A percentile compares a stretch with the other conserved stretches of the same genome.
phyloP scores from a whole-genome alignment of 2,329 filamentous ascomycete genomes.

The Mycocentrospora acerina region DNA sequence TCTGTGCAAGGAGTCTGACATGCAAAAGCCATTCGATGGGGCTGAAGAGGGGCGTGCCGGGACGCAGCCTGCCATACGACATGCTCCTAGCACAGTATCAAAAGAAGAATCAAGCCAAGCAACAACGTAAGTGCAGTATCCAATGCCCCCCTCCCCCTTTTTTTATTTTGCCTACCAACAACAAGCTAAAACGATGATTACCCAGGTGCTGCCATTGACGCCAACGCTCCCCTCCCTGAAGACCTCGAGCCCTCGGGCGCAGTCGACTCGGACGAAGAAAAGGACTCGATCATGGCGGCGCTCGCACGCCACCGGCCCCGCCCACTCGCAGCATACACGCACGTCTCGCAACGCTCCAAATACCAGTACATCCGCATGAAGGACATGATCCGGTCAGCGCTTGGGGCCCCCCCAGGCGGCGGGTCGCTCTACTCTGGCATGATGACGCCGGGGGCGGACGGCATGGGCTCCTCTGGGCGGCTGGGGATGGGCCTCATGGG shows the following conservation, averaged over 20 bases:
- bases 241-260: constrained; percentile 70
- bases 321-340: constrained; percentile 68
- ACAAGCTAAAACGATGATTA: constrained; percentile 6
- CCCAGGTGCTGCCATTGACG: constrained; percentile 87
- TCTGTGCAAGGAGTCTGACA: constrained; percentile 83
- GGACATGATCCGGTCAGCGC: constrained; percentile 62
- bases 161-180: too few relatives aligned
- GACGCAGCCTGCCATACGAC: constrained; percentile 85
- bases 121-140: constrained; percentile 71
- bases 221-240: constrained; percentile 86
- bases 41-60: constrained; percentile 83
- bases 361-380: constrained; percentile 65
- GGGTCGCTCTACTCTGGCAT: constrained; percentile 25
- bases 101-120: constrained; percentile 99
- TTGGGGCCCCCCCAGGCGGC: constrained; percentile 48
- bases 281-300: constrained; percentile 81
- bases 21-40: constrained; percentile 98
- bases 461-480: constrained; percentile 22
- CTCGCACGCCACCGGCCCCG: constrained; percentile 72
- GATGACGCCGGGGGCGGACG: constrained; percentile 21
- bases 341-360: constrained; percentile 54
- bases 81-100: constrained; percentile 70
- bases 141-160: too few relatives aligned
- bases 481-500: constrained; percentile 36
- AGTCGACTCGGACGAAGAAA: constrained; percentile 94